Percentiles rank a stretch among this genome's conserved stretches.
Conservation (phyloP, 208 protist species). For the Entamoeba moshkovskii region DNA sequence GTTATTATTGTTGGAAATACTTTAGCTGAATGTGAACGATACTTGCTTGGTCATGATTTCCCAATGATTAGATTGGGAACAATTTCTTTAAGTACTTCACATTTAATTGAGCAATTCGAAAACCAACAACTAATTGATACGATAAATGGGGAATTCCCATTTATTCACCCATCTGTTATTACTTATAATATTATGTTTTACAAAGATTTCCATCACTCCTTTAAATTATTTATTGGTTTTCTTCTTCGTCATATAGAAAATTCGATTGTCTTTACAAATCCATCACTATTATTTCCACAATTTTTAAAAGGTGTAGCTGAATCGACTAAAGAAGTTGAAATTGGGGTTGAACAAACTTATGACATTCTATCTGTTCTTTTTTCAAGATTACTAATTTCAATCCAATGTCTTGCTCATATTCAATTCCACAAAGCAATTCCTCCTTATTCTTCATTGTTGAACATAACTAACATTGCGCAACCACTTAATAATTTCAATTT, state of each 20-base stretch:
- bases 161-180: not conserved
- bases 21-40: too few species aligned
- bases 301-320: not conserved
- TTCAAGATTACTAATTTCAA: not conserved
- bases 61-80: too few species aligned
- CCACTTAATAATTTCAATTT: not conserved
- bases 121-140: not conserved
- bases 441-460: not conserved
- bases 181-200: not conserved
- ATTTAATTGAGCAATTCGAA: not conserved
- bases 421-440: not conserved
- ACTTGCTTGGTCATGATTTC: too few species aligned
- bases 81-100: too few species aligned
- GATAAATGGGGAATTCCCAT: not conserved
- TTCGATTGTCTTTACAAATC: not conserved
- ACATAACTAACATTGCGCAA: not conserved
- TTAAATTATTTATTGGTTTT: not conserved
- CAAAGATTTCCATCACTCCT: not conserved
- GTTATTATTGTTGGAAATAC: too few species aligned
- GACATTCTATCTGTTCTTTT: not conserved
- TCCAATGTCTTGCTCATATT: not conserved
- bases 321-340: not conserved
- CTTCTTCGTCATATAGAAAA: not conserved
- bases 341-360: not conserved
- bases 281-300: not conserved